Base-by-base conservation (phyloP, 208 protist genomes). In the Crithidia acanthocephali region DNA sequence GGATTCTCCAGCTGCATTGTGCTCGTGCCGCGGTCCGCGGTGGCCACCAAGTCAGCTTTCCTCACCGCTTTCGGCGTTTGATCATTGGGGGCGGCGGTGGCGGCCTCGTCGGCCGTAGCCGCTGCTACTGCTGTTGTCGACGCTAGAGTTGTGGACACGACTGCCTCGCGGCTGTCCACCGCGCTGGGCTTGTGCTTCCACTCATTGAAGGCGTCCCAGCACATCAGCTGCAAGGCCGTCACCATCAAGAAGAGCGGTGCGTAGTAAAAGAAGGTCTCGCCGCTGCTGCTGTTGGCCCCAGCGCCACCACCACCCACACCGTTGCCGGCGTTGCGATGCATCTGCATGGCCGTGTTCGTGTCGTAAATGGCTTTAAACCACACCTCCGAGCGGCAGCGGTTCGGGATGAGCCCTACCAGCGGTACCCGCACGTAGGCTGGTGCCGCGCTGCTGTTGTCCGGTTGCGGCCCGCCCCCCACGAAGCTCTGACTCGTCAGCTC, bases 171-270 rank as follows among this genome's bases (percentile, higher is more conserved):
- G 4, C 32, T 56, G 22, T 48, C 65, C 28, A 60, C 28, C 9
- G 61, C 48, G 8, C 60, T 55, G 18, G 53, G 35, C 48, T 64
- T 53, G 53, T 61, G 76, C 42, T 61, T 32, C 57, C 69, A 64
- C 62, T 88, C 84, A 68, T 93, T 86, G 53, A 72, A 79, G 20
- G 91, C 91, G 68, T 92, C 91, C 80, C 85, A 87, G 58, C 72
- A 72, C 89, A 94, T 93, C 18, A 94, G 81, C 83, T 93, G 91
- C 73, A 94, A 63, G 52, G 88, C 88, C 11, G 81, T 74, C 27
- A 88, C 83, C 0, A 93, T 25, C 18, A 96, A 68, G 51, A 94
- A 96, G 4, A 96, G 76, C 28, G 88, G 88, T 1, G 85, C 91
- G 50, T 86, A 65, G 68, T 89, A 92, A 30, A 52, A 67, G n/a